phyloP scores from a whole-genome alignment of 495 filamentous ascomycete species.

The Aspergillus cavernicola region DNA sequence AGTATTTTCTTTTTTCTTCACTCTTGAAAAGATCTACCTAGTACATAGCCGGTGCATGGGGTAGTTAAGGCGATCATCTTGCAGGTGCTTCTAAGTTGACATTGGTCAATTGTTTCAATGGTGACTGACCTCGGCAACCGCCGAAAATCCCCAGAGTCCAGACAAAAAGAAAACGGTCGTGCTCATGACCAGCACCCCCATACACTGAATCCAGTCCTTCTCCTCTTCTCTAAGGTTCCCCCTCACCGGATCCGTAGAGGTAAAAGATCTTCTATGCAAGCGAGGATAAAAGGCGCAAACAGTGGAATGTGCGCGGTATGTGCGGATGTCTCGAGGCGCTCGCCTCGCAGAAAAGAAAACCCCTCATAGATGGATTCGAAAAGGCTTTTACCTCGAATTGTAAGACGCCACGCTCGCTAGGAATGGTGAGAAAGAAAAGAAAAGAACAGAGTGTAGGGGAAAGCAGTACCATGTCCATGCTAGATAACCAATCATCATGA shows the following conservation, averaged over 20 bases:
- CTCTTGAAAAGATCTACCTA: neutral
- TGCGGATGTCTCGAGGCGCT: neutral
- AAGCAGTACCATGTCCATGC: neutral
- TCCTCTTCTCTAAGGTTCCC: neutral
- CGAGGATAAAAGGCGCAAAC: conserved; percentile 1
- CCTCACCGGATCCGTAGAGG: conserved; percentile 1
- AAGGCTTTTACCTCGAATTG: no score
- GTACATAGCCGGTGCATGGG: neutral
- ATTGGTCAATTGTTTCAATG: neutral
- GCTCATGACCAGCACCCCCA: neutral
- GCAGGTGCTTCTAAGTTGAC: neutral
- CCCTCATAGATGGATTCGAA: neutral
- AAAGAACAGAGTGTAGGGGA: neutral
- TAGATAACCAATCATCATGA: conserved; percentile 1
- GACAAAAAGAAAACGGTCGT: neutral
- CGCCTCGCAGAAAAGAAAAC: neutral
- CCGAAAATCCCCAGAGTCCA: neutral
- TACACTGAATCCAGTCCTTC: neutral
- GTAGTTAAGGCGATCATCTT: conserved; percentile 1
- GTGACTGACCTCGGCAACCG: neutral
- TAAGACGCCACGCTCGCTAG: conserved; percentile 20
- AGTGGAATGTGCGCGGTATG: conserved; percentile 6
- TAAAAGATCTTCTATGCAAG: conserved; percentile 1
- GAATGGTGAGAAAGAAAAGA: conserved; percentile 13
- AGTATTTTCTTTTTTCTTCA: neutral